Evolutionary conservation across 371 early-diverging fungal species (phyloP), one percentile per base, ranked within the genome.

Genomic region (Circinella minor): DNA sequence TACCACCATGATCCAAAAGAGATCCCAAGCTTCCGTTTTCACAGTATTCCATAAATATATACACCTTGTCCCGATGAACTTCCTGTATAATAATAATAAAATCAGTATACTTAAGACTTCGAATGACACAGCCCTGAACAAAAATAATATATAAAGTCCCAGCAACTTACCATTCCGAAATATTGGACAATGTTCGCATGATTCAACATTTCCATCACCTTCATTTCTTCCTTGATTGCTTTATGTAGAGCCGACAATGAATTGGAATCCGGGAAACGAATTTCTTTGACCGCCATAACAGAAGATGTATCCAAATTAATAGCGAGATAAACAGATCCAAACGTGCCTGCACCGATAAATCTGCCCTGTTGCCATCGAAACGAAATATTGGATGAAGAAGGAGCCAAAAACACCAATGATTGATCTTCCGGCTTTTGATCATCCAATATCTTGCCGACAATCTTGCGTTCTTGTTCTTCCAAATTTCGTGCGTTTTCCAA

Each of bases 1-100:
- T 84, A 36, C 94, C 94, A 65, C 91, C 88, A 71, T 95, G 93
- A 70, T 90, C 91, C 37, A 98, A 77, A 43, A 95, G 71, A 51
- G 88, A 84, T 4, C 91, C 89, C 63, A 98, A 72, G 70, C 93
- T 92, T 49, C 97, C 96, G 49, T 91, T 88, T 68, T 92, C 90
- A 74, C 95, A 94, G 77, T 94, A 95, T 78, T 98, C 98, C 95
- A 98, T 95, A 74, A 98, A 96, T 55, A 97, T 91, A 67, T 89
- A 94, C 5, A 95, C 92, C 75, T 92, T 92, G 73, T 96, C 96
- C 65, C 95, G 89, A 75, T 94, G 95, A 27, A 95, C 95, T 77
- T 96, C 97, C 81, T 81, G 74, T 51, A n/a, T 13, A 51, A 8
- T 8, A 34, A 63, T 36, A 36, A 51, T n/a, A 61, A 27, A 0